These are phyloP conservation scores for Hypoxylon trugodes DNA, from an alignment of 495 filamentous ascomycete species.

Conservation along the genomic window DNA sequence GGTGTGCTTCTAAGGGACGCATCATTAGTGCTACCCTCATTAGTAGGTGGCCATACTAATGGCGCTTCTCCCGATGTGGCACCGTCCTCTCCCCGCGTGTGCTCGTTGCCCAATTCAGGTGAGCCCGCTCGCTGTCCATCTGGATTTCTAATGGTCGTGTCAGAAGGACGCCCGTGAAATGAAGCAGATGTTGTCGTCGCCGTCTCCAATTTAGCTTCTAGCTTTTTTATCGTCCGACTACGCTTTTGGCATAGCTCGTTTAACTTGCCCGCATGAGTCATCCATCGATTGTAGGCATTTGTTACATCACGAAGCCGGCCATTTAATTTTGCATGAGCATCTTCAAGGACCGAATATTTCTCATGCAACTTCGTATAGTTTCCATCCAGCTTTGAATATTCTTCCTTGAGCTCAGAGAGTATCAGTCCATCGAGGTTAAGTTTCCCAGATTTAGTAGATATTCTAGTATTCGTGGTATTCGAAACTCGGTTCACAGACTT, in stretches of 20 bases:
- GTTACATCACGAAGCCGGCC: conserved; percentile 38
- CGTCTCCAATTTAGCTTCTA: conserved; percentile 34
- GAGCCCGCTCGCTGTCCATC: neutral
- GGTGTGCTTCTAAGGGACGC: neutral
- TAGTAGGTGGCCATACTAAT: neutral
- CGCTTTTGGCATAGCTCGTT: conserved; percentile 33
- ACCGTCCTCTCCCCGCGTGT: neutral
- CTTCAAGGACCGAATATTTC: conserved; percentile 45
- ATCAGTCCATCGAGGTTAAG: conserved; percentile 30
- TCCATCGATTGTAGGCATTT: conserved; percentile 32
- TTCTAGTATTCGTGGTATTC: conserved; percentile 12
- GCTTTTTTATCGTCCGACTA: conserved; percentile 40
- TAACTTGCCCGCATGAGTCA: conserved; percentile 36
- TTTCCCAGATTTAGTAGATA: conserved; percentile 26
- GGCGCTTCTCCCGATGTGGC: neutral
- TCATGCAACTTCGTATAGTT: conserved; percentile 36
- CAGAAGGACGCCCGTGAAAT: conserved; percentile 27
- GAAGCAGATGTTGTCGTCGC: conserved; percentile 10
- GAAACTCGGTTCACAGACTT: conserved; percentile 32
- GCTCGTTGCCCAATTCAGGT: neutral
- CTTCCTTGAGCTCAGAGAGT: conserved; percentile 39
- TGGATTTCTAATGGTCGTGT: neutral
- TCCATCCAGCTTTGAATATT: conserved; percentile 42
- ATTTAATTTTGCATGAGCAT: conserved; percentile 45
- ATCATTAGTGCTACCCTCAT: neutral